Evolutionary conservation across 345 rosid genomes (phyloP).

Genomic region (Bruguiera parviflora): DNA sequence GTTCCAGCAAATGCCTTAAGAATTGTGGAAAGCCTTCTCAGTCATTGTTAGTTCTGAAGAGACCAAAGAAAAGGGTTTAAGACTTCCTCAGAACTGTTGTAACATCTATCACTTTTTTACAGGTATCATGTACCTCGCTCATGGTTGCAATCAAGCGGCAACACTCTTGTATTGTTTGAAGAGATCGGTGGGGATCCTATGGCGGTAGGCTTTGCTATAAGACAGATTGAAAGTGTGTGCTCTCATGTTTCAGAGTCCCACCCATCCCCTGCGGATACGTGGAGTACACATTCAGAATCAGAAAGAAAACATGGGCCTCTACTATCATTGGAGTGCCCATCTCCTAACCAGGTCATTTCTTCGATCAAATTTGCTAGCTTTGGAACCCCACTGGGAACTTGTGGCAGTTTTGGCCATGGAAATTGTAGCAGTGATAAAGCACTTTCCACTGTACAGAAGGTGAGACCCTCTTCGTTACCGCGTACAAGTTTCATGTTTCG

Average conservation of each 20-base stretch:
- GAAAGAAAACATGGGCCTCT: conserved; percentile 38
- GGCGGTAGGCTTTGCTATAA: conserved; percentile 50
- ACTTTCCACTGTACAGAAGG: conserved; percentile 64
- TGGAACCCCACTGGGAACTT: conserved; percentile 79
- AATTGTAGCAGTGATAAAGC: conserved; percentile 52
- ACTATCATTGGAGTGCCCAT: conserved; percentile 53
- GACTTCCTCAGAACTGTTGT: conserved; percentile 1
- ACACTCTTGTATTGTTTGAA: conserved; percentile 78
- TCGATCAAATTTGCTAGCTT: conserved; percentile 77
- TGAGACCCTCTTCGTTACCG: conserved; percentile 8
- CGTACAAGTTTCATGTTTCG: neutral
- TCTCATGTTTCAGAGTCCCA: conserved; percentile 71
- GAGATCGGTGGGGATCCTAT: conserved; percentile 89
- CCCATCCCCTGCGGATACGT: conserved; percentile 63
- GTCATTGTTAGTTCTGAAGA: conserved; percentile 52
- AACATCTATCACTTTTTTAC: conserved; percentile 20
- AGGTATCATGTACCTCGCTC: conserved; percentile 95
- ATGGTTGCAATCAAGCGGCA: conserved; percentile 68
- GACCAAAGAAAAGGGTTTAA: neutral
- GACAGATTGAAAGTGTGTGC: conserved; percentile 52
- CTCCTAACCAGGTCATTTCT: conserved; percentile 66
- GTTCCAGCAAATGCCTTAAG: conserved; percentile 74
- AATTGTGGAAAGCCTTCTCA: conserved; percentile 90
- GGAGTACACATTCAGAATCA: conserved; percentile 53
- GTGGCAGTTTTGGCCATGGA: conserved; percentile 70